Evolutionary conservation across 805 yeast species (phyloP).

Genomic region (Myxozyma kluyveri): DNA sequence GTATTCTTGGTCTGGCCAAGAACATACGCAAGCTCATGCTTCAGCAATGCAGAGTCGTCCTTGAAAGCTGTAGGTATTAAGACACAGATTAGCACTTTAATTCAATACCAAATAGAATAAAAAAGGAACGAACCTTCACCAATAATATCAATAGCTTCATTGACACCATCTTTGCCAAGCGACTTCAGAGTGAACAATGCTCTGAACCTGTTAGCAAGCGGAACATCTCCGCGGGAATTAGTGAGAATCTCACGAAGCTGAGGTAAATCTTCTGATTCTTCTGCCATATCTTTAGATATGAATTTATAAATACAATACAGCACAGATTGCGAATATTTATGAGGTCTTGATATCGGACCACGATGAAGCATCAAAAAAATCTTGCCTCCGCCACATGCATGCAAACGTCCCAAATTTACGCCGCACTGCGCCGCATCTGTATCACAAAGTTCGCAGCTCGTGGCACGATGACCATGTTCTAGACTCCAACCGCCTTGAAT

Average conservation of each 20-base stretch:
- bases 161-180: conserved; percentile 69
- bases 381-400: no score
- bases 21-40: conserved; percentile 97
- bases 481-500: no score
- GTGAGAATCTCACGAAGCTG: conserved; percentile 18
- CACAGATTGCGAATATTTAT: no score
- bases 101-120: neutral
- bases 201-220: conserved; percentile 84
- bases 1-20: conserved; percentile 90
- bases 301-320: no score
- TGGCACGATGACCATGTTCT: no score
- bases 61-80: conserved; percentile 43
- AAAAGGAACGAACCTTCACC: conserved; percentile 52
- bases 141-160: conserved; percentile 74
- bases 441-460: no score
- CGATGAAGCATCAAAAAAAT: no score
- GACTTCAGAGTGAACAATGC: conserved; percentile 89
- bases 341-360: no score
- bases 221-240: conserved; percentile 54
- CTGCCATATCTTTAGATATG: no score
- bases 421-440: no score
- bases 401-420: no score
- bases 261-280: conserved; percentile 12
- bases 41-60: conserved; percentile 82
- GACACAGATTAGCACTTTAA: neutral